Evolutionary conservation across 1,139 yeast genomes (phyloP).

Genomic region (Kodamaea arcana): DNA sequence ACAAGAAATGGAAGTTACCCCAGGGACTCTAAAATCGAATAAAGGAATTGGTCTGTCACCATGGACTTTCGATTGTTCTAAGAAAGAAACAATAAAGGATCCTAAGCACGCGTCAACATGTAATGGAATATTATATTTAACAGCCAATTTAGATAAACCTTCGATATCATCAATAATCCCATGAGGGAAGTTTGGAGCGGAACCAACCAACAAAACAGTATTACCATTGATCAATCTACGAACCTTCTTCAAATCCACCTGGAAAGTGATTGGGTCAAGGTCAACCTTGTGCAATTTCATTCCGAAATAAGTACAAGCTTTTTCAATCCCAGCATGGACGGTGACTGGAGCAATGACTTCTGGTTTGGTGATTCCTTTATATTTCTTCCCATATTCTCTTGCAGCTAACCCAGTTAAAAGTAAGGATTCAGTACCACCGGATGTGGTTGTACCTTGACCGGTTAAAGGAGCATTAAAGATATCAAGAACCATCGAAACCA

Average conservation of each 20-base stretch:
- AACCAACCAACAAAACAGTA: conserved; percentile 82
- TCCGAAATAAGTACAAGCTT: conserved; percentile 88
- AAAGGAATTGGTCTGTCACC: conserved; percentile 42
- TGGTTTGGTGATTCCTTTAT: conserved; percentile 63
- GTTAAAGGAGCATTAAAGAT: conserved; percentile 70
- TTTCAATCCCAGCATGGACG: conserved; percentile 92
- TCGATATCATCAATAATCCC: conserved; percentile 91
- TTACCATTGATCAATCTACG: conserved; percentile 64
- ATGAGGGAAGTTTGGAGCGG: conserved; percentile 96
- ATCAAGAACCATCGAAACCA: conserved; percentile 83
- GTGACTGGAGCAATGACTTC: conserved; percentile 89
- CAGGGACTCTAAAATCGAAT: conserved; percentile 85
- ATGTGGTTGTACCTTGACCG: conserved; percentile 86
- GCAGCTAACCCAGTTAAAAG: conserved; percentile 86
- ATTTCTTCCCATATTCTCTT: conserved; percentile 55
- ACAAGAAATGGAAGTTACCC: conserved; percentile 96
- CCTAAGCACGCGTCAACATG: conserved; percentile 97
- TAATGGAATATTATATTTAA: conserved; percentile 63
- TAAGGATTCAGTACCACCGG: conserved; percentile 96
- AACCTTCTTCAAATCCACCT: conserved; percentile 66
- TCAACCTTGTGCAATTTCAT: conserved; percentile 82
- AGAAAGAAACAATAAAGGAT: conserved; percentile 80
- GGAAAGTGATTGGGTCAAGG: conserved; percentile 60
- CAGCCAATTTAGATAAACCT: conserved; percentile 63
- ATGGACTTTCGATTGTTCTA: conserved; percentile 61